These are phyloP conservation scores for Phyllosticta ampelicida DNA, from an alignment of 2,329 filamentous ascomycete species.

Conservation along the genomic window DNA sequence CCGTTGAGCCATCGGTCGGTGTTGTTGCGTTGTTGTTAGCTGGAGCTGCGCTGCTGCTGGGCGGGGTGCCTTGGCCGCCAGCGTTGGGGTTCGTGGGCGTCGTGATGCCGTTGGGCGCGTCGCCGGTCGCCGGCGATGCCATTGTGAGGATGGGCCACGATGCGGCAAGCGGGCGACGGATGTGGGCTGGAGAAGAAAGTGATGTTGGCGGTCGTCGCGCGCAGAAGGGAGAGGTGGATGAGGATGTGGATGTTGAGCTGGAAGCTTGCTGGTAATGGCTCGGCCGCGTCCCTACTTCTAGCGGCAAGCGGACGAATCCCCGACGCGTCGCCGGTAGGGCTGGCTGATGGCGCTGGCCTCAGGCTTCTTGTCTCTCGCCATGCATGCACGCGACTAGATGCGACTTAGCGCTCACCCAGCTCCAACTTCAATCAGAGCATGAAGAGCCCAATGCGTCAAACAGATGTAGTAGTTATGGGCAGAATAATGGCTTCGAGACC, in stretches of 20 bases:
- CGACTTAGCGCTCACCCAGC: background rate
- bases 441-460: background rate
- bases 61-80: slow-evolving; percentile 18
- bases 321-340: background rate
- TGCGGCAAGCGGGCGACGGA: background rate
- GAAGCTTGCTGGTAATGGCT: no score
- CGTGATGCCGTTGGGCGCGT: slow-evolving; percentile 27
- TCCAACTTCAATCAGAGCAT: background rate
- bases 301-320: background rate
- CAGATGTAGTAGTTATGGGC: background rate
- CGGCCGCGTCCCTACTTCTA: no score
- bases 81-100: slow-evolving; percentile 21
- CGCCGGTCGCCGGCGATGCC: slow-evolving; percentile 27
- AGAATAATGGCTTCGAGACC: background rate
- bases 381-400: background rate
- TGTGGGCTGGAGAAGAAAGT: no score
- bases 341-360: no score
- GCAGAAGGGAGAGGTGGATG: no score
- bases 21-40: slow-evolving; percentile 16
- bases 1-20: slow-evolving; percentile 16
- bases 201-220: no score
- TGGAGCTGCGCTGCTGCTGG: slow-evolving; percentile 27
- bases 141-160: slow-evolving; percentile 14
- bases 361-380: no score
- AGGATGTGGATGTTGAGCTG: no score